phyloP scores from a whole-genome alignment of 208 protist species.

The Trichomonas vaginalis region DNA sequence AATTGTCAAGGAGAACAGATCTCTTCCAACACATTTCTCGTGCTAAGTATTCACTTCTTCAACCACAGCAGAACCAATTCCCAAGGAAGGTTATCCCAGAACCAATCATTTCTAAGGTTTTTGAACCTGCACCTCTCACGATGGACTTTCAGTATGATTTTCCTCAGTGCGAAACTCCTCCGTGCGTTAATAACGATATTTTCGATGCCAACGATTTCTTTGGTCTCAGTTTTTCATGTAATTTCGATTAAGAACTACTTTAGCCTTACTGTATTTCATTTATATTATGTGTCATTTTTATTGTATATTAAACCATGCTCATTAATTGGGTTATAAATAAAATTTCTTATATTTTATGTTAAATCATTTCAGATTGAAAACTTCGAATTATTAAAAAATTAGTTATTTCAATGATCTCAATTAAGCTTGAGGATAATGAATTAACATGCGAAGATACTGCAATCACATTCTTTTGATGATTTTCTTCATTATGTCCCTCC shows the following conservation, averaged over 20 bases:
- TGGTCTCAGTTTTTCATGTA: neutral
- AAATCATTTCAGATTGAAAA: too few relatives aligned
- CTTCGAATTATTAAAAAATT: too few relatives aligned
- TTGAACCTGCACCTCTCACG: neutral
- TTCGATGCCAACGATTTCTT: conserved; percentile 7
- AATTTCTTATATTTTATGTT: too few relatives aligned
- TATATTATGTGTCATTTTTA: too few relatives aligned
- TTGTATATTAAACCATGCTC: too few relatives aligned
- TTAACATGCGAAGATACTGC: too few relatives aligned
- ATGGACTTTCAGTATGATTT: neutral
- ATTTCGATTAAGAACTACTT: neutral
- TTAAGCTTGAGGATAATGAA: too few relatives aligned
- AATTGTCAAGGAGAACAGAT: neutral
- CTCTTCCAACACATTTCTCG: neutral
- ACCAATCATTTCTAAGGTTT: neutral
- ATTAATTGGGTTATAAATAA: too few relatives aligned
- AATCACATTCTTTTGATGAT: too few relatives aligned
- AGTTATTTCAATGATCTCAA: too few relatives aligned
- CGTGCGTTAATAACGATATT: neutral
- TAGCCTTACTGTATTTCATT: too few relatives aligned
- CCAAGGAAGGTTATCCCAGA: neutral
- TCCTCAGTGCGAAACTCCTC: neutral
- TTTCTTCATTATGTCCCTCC: too few relatives aligned
- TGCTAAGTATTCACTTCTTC: neutral
- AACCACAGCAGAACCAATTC: neutral